Evolutionary conservation across 441 rosid species (phyloP).

Genomic region (Populus hybrid): DNA sequence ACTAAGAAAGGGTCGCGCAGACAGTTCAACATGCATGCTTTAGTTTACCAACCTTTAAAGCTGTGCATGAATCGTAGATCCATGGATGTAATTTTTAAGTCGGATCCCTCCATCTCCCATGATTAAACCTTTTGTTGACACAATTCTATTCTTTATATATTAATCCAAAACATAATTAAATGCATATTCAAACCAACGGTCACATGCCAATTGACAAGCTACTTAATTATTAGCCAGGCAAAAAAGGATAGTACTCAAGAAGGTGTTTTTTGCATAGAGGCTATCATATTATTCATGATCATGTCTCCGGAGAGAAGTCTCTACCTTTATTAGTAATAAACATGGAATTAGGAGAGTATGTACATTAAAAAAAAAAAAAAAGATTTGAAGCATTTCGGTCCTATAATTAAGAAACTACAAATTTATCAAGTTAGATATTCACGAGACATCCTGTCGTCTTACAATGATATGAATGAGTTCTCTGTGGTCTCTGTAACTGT

Average conservation of each 20-base stretch:
- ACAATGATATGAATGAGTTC: neutral
- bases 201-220: slow-evolving; percentile 17
- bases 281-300: neutral
- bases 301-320: neutral
- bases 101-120: slow-evolving; percentile 18
- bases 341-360: neutral
- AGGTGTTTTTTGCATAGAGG: neutral
- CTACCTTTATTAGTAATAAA: neutral
- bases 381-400: neutral
- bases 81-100: slow-evolving; percentile 3
- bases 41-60: slow-evolving; percentile 3
- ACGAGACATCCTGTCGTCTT: neutral
- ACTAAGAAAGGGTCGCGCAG: slow-evolving; percentile 14
- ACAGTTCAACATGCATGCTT: neutral
- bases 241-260: neutral
- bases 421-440: neutral
- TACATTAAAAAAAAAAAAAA: neutral
- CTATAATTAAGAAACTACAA: neutral
- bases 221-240: neutral
- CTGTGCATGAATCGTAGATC: slow-evolving; percentile 13
- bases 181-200: slow-evolving; percentile 22
- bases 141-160: neutral
- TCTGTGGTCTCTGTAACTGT: neutral
- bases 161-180: slow-evolving; percentile 3
- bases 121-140: slow-evolving; percentile 22